Base-by-base conservation (phyloP, 176 grass and related monocot genomes). In the Musa troglodytarum region DNA sequence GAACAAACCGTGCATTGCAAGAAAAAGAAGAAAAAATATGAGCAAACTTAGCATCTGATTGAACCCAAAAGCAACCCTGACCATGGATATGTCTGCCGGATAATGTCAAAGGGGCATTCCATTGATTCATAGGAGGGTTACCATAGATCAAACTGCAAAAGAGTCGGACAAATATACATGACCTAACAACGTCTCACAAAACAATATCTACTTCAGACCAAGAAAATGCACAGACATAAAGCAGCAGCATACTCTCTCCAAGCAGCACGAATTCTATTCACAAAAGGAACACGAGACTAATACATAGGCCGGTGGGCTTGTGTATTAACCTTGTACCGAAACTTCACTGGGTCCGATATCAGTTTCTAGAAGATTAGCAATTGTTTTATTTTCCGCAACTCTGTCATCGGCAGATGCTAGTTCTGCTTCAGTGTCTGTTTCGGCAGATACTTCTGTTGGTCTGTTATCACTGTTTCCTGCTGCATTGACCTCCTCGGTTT, bases 281-380 rank as follows among this genome's bases (percentile, higher is more conserved):
- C 71, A 73, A 28, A 59, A 15, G 21, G 14, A 7, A 21, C 71
- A 73, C 67, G 20, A 73, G 22, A 73, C 52, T 54, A 26, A 69
- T 15, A 73, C 10, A 55, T 73, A 73, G 22, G 71, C 26, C 21
- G 54, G 51, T 10, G 15, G 10, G 71, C 19, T 14, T 56, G n/a
- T 62, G 20, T 23, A 81, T 93, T 88, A 91, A 82, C 86, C 86
- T 76, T 87, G 84, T 52, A 84, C 84, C 52, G 78, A 64, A 75
- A 93, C 86, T 89, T 93, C 90, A 74, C 82, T 86, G 8, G 80
- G 76, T 66, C 81, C 62, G 34, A 82, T 79, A 28, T 79, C 77
- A 53, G 66, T 69, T 75, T 75, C 26, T 54, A 83, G 20, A 54
- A 72, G n/a, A 55, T 80, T 75, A 63, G 43, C 56, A 69, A 64